These are phyloP conservation scores for Tuber aestivum DNA, from an alignment of 495 filamentous ascomycete species.

Conservation along the genomic window DNA sequence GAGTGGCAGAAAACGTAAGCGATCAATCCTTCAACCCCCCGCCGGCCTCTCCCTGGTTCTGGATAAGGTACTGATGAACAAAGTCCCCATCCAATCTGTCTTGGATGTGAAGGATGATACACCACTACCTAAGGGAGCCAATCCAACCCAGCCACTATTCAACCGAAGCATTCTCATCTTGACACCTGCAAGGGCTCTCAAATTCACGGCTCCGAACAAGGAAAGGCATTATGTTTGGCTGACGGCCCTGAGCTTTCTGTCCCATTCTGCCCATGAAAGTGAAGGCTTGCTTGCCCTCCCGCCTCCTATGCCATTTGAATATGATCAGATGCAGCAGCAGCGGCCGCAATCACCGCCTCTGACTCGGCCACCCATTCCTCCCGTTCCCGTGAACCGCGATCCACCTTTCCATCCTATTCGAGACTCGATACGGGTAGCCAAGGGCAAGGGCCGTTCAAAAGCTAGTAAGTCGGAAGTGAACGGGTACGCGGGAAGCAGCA, in stretches of 20 bases:
- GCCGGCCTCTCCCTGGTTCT: slow-evolving; percentile 38
- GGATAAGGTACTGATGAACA: slow-evolving; percentile 41
- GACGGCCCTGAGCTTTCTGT: slow-evolving; percentile 86
- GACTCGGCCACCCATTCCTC: slow-evolving; percentile 44
- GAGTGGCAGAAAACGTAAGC: slow-evolving; percentile 89
- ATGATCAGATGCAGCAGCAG: slow-evolving; percentile 43
- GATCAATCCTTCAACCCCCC: slow-evolving; percentile 40
- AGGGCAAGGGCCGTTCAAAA: slow-evolving; percentile 57
- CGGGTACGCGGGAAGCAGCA: slow-evolving; percentile 15
- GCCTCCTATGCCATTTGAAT: slow-evolving; percentile 46
- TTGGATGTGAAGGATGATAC: slow-evolving; percentile 95
- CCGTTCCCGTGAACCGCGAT: slow-evolving; percentile 34
- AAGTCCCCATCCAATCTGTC: slow-evolving; percentile 92
- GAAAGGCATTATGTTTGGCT: slow-evolving; percentile 96
- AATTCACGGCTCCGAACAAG: slow-evolving; percentile 76
- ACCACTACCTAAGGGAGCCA: slow-evolving; percentile 67
- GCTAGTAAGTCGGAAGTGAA: slow-evolving; percentile 13
- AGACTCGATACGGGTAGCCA: slow-evolving; percentile 85
- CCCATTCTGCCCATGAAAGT: slow-evolving; percentile 70
- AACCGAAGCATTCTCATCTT: slow-evolving; percentile 92
- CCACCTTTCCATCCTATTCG: slow-evolving; percentile 61
- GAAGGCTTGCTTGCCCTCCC: slow-evolving; percentile 59
- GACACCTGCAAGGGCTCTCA: slow-evolving; percentile 86
- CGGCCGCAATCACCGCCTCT: slow-evolving; percentile 46
- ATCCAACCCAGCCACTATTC: slow-evolving; percentile 54